Conservation (phyloP, 176 grass and related monocot genomes). For the Olyra latifolia region DNA sequence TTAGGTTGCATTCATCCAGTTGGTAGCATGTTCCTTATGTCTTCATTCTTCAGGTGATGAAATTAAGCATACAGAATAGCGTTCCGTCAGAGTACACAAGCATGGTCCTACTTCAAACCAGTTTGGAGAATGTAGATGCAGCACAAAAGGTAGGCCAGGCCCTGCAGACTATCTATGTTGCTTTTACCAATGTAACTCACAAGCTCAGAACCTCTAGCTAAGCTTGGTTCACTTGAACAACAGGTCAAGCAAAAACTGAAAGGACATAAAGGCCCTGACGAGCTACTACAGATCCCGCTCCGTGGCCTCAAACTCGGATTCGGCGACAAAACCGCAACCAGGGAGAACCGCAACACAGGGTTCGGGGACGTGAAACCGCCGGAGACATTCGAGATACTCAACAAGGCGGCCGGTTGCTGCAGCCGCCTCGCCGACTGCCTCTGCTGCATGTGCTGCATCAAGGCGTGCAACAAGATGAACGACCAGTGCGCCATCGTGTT, state of each 20-base stretch:
- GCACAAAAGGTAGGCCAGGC: conserved; percentile 44
- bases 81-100: conserved; percentile 80
- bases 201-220: background rate
- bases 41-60: conserved; percentile 50
- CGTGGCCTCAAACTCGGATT: conserved; percentile 60
- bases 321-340: conserved; percentile 66
- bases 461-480: conserved; percentile 66
- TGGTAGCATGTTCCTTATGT: background rate
- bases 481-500: conserved; percentile 67
- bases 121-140: conserved; percentile 51
- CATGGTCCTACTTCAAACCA: conserved; percentile 59
- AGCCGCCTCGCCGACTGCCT: conserved; percentile 43
- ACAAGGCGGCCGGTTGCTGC: conserved; percentile 70
- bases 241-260: conserved; percentile 49
- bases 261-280: conserved; percentile 25
- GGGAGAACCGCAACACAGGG: conserved; percentile 44
- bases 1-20: background rate
- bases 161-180: background rate
- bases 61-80: conserved; percentile 70
- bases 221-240: conserved; percentile 3
- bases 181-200: background rate
- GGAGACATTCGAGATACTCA: conserved; percentile 47
- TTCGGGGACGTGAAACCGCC: conserved; percentile 42
- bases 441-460: conserved; percentile 88
- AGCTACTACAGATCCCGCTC: conserved; percentile 28